phyloP scores from a whole-genome alignment of 208 protist species.

The Trypanosoma cruzi region DNA sequence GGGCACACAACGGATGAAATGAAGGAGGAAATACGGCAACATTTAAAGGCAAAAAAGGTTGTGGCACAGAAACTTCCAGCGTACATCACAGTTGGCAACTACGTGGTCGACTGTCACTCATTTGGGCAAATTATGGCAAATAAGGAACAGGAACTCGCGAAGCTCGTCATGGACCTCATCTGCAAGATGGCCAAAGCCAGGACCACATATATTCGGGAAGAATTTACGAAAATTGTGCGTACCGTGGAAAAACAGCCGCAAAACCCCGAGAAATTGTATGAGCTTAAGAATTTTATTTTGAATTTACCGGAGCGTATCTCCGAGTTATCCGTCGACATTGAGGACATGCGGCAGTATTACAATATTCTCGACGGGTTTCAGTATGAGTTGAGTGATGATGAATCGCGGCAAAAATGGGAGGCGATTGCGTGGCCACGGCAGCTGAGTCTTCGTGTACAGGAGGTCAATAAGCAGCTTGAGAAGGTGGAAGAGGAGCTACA shows the following conservation, averaged over 20 bases:
- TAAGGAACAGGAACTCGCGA: conserved; percentile 94
- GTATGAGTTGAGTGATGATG: conserved; percentile 92
- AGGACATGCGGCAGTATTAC: conserved; percentile 93
- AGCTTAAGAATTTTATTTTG: conserved; percentile 90
- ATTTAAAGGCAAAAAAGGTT: conserved; percentile 87
- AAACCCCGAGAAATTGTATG: conserved; percentile 91
- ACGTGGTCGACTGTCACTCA: conserved; percentile 94
- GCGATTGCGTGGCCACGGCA: conserved; percentile 94
- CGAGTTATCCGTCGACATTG: conserved; percentile 80
- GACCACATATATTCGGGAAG: conserved; percentile 66
- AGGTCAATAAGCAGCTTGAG: conserved; percentile 90
- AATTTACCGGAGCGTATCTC: conserved; percentile 77
- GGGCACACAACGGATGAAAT: conserved; percentile 91
- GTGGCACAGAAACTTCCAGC: conserved; percentile 91
- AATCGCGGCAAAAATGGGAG: conserved; percentile 94
- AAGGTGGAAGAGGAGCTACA: conserved; percentile 92
- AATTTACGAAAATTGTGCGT: conserved; percentile 89
- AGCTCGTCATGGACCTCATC: conserved; percentile 93
- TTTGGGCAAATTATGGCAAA: conserved; percentile 93
- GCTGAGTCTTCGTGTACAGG: conserved; percentile 74
- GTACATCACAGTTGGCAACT: conserved; percentile 94
- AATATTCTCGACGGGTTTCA: conserved; percentile 94
- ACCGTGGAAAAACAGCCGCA: conserved; percentile 84
- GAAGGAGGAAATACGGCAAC: conserved; percentile 91
- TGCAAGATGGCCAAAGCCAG: conserved; percentile 78